A percentile compares a stretch with the other conserved stretches of the same genome.
Conservation (phyloP, 2,329 filamentous ascomycete genomes). For the Cryphonectria japonica region DNA sequence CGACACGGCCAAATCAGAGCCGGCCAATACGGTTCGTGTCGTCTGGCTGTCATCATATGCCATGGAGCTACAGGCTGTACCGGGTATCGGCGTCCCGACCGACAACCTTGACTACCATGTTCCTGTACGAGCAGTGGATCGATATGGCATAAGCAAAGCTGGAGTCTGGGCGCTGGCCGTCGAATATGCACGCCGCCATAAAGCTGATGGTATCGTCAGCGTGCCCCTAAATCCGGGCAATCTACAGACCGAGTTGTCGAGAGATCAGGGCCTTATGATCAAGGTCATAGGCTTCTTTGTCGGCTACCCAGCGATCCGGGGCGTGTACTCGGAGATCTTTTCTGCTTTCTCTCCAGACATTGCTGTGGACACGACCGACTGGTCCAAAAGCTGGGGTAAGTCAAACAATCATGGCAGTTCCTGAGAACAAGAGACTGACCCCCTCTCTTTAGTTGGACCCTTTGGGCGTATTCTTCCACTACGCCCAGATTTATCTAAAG, state of each 20-base stretch:
- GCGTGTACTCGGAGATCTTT: constrained; percentile 45
- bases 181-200: constrained; percentile 34
- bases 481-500: not conserved
- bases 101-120: constrained; percentile 21
- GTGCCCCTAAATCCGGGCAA: constrained; percentile 37
- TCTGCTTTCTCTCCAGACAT: constrained; percentile 41
- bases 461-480: too few relatives aligned
- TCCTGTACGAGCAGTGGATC: not conserved
- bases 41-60: constrained; percentile 25
- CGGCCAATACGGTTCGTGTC: constrained; percentile 19
- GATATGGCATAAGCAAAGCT: constrained; percentile 36
- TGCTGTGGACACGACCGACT: too few relatives aligned
- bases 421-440: too few relatives aligned
- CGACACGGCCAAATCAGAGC: constrained; percentile 13
- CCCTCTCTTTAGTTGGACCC: too few relatives aligned
- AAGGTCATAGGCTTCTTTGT: too few relatives aligned
- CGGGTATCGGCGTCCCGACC: constrained; percentile 4
- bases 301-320: constrained; percentile 30
- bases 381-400: too few relatives aligned
- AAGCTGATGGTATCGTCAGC: constrained; percentile 34
- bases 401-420: too few relatives aligned
- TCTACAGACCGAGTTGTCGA: constrained; percentile 33
- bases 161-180: constrained; percentile 32
- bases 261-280: constrained; percentile 2
- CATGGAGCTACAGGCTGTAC: constrained; percentile 13